Base-by-base conservation (phyloP, 495 filamentous ascomycete genomes). In the Penicillium maclennaniae region DNA sequence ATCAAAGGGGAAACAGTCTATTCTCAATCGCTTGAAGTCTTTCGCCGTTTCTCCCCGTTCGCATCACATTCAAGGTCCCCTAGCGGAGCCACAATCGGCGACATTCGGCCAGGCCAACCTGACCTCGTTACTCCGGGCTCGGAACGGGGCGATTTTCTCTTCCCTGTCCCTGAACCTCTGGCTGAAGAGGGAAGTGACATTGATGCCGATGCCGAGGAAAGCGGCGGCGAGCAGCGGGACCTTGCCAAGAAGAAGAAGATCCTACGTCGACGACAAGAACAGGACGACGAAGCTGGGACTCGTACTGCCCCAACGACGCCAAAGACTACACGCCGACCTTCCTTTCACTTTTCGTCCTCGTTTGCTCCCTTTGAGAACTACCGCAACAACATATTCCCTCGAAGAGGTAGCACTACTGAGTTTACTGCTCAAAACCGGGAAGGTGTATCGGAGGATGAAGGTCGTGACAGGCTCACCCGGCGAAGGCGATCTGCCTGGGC, bases 391-490 rank as follows among this genome's bases (percentile, higher is more conserved):
- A 81, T 88, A 21, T 73, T 89, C 47, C 76, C 74, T 27, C 82
- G 88, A 40, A 79, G 88, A 51, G 80, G 84, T 9, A 90, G 86
- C 23, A 83, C 85, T 62, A 80, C 78, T 2, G 88, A 92, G 55
- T 72, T 84, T 45, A 73, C 73, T 6, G 75, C 80, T 3, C 82
- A 92, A 41, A 82, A 80, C 23, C 81, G 86, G 34, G 82, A 83
- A 45, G 88, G 86, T 17, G 73, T 92, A 7, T 97, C 92, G 15
- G 92, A 97, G 63, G 92, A 92, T 51, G 92, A 96, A 65, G 91
- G 91, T 26, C 84, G 90, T 17, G 84, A 92, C 51, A 78, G 85
- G 36, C 69, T 96, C 6, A 77, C 73, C 15, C 84, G 83, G 75
- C 70, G 78, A 40, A 76, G 77, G 54, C 74, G 77, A 53, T 75